These are phyloP conservation scores for Colletotrichum sp. DNA, from an alignment of 2,329 filamentous ascomycete species.

Conservation along the genomic window DNA sequence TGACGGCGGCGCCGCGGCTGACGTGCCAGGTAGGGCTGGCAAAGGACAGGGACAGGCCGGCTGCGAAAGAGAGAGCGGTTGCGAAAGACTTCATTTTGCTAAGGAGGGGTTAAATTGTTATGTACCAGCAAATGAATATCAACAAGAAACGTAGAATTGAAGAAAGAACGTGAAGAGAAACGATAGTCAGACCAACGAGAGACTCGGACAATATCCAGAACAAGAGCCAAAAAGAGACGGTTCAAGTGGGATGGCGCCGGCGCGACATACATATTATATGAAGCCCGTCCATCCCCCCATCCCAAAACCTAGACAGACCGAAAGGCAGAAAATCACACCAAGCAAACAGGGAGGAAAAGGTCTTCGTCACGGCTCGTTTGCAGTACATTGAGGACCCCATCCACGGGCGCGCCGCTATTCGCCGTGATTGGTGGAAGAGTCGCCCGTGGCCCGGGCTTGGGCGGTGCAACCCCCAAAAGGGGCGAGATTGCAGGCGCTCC, in stretches of 20 bases:
- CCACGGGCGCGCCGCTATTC: background rate
- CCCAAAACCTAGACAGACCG: background rate
- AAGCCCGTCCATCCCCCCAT: background rate
- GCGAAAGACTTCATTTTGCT: constrained; percentile 7
- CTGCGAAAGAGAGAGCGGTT: constrained; percentile 1
- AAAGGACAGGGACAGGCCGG: constrained; percentile 11
- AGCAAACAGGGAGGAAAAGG: background rate
- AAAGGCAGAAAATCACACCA: background rate
- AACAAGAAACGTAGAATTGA: background rate
- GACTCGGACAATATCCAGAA: background rate
- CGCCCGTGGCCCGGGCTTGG: background rate
- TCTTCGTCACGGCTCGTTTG: constrained; percentile 9
- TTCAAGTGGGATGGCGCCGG: background rate
- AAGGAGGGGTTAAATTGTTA: background rate
- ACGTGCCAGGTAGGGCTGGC: constrained; percentile 3
- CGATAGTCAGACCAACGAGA: background rate
- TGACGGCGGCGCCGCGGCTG: background rate
- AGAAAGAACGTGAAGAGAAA: background rate
- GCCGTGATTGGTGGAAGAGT: constrained; percentile 13
- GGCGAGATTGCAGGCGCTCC: constrained; percentile 2
- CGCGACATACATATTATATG: background rate
- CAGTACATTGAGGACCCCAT: constrained; percentile 11
- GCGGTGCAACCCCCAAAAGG: constrained; percentile 6
- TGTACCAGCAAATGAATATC: background rate
- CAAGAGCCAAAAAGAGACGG: background rate